Evolutionary conservation across 257 asterid species (phyloP).

Genomic region (Rehmannia glutinosa): DNA sequence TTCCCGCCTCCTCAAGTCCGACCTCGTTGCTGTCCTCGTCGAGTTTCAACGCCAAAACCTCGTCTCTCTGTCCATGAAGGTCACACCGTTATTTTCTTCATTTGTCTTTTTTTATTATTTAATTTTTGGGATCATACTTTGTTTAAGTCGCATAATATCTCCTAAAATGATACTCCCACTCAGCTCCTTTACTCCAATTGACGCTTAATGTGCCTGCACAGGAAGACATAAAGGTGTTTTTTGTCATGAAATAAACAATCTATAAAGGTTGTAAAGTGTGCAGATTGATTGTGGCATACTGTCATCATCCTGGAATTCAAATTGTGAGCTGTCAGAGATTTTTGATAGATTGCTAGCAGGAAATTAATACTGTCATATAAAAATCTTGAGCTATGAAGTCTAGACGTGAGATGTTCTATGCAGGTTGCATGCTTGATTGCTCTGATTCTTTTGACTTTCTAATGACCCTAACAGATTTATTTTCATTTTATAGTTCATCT

Average conservation of each 20-base stretch:
- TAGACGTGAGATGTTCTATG: neutral
- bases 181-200: too few relatives aligned
- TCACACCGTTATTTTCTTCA: neutral
- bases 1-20: slow-evolving; percentile 87
- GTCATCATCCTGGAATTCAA: neutral
- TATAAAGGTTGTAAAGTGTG: too few relatives aligned
- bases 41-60: slow-evolving; percentile 94
- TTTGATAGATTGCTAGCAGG: too few relatives aligned
- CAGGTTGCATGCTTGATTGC: neutral
- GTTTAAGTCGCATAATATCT: too few relatives aligned
- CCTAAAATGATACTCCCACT: too few relatives aligned
- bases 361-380: neutral
- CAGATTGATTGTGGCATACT: too few relatives aligned
- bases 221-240: too few relatives aligned
- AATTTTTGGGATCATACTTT: too few relatives aligned
- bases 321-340: too few relatives aligned
- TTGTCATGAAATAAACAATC: too few relatives aligned
- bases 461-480: neutral
- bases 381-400: neutral
- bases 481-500: neutral
- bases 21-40: slow-evolving; percentile 79
- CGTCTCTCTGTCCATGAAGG: slow-evolving; percentile 74
- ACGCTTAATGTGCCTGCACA: too few relatives aligned
- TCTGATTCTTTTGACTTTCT: neutral
- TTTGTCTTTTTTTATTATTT: too few relatives aligned